A percentile compares a stretch with the other conserved stretches of the same genome.
These are phyloP conservation scores for Primulina eburnea DNA, from an alignment of 257 asterid species.

Conservation along the genomic window DNA sequence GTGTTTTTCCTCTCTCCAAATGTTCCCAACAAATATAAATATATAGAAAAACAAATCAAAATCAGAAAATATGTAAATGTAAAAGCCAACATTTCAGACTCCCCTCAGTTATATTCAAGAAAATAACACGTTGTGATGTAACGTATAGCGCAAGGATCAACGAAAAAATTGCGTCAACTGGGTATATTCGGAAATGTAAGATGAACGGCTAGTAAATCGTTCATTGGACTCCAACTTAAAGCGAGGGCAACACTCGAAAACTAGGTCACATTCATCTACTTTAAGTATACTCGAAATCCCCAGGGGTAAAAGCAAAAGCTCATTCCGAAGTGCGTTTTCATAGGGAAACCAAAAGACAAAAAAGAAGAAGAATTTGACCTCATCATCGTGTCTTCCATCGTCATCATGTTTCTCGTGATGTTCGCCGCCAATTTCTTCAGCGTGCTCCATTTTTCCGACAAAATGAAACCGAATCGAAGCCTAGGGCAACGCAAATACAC, in stretches of 20 bases:
- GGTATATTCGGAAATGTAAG: neutral
- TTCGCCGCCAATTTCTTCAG: conserved; percentile 63
- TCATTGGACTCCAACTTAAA: neutral
- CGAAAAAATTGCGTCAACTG: neutral
- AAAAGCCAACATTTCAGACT: neutral
- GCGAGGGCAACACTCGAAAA: neutral
- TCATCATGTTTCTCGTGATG: conserved; percentile 67
- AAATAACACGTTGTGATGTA: neutral
- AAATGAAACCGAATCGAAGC: neutral
- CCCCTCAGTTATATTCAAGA: neutral
- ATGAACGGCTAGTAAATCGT: neutral
- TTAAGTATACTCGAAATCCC: conserved; percentile 1
- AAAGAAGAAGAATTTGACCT: conserved; percentile 29
- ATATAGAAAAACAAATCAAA: neutral
- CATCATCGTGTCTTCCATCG: conserved; percentile 52
- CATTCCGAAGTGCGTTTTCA: neutral
- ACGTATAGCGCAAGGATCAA: too few species aligned
- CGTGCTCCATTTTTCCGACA: conserved; percentile 56
- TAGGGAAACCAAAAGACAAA: neutral
- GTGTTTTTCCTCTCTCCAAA: neutral
- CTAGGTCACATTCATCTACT: neutral
- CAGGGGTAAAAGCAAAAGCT: neutral
- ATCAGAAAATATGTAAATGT: neutral
- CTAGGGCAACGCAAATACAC: neutral
- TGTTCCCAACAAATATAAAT: neutral